Percentiles rank a stretch among this genome's conserved stretches.
These are phyloP conservation scores for Globisporangium perplexum DNA, from an alignment of 352 stramenopile genomes.

Conservation along the genomic window DNA sequence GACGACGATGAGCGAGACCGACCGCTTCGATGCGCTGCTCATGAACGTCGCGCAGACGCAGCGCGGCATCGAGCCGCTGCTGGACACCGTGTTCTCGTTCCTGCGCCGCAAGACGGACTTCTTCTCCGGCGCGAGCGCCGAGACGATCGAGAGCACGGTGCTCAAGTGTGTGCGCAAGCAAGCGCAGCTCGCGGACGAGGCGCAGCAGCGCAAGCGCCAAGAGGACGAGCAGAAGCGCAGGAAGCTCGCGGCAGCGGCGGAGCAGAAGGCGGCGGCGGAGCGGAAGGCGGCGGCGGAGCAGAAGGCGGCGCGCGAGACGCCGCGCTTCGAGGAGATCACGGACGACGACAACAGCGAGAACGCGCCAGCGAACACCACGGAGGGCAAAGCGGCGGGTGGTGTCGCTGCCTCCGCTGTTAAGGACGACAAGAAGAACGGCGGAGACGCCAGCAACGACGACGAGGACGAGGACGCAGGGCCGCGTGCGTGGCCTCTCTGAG, in stretches of 20 bases:
- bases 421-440: slow-evolving; percentile 3
- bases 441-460: slow-evolving; percentile 16
- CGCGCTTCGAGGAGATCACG: slow-evolving; percentile 80
- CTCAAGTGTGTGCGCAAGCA: slow-evolving; percentile 92
- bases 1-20: slow-evolving; percentile 50
- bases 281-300: slow-evolving; percentile 3
- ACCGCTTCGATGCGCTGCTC: slow-evolving; percentile 93
- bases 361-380: slow-evolving; percentile 16
- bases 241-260: slow-evolving; percentile 48
- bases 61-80: slow-evolving; percentile 96
- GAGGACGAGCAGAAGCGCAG: slow-evolving; percentile 74
- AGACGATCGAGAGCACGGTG: slow-evolving; percentile 79
- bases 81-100: slow-evolving; percentile 98
- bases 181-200: slow-evolving; percentile 75
- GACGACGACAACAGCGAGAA: slow-evolving; percentile 37
- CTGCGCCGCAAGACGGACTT: slow-evolving; percentile 99
- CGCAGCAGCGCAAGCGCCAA: slow-evolving; percentile 70
- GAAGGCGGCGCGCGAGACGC: slow-evolving; percentile 22
- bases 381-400: slow-evolving; percentile 11
- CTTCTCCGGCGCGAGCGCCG: slow-evolving; percentile 88
- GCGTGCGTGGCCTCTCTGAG: slow-evolving; percentile 25
- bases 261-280: slow-evolving; percentile 22
- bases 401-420: slow-evolving; percentile 19
- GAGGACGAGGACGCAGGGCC: slow-evolving; percentile 66
- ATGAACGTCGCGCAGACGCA: slow-evolving; percentile 97